phyloP scores from a whole-genome alignment of 495 filamentous ascomycete species.

The Tetracladium marchalianum region DNA sequence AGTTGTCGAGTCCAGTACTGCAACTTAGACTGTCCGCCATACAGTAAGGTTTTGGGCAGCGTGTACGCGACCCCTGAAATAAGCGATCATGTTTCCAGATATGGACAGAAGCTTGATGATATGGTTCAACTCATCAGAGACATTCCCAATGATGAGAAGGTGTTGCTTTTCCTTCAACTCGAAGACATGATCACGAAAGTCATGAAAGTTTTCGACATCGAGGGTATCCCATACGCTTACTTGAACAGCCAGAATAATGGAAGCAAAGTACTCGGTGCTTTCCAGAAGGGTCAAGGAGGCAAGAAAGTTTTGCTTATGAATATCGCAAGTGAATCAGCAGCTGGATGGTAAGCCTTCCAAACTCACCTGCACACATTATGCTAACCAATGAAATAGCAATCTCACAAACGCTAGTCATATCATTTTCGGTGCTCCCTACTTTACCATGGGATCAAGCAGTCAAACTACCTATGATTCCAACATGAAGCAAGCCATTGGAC shows the following conservation, averaged over 20 bases:
- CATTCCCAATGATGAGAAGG: conserved; percentile 35
- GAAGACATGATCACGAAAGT: conserved; percentile 29
- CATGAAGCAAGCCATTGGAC: conserved; percentile 65
- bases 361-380: not conserved
- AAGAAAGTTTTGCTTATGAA: conserved; percentile 55
- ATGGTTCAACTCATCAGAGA: conserved; percentile 34
- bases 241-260: conserved; percentile 9
- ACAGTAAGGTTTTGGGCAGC: conserved; percentile 20
- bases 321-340: conserved; percentile 50
- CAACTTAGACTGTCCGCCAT: conserved; percentile 12
- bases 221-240: conserved; percentile 15
- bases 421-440: conserved; percentile 58
- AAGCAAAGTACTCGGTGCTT: not conserved
- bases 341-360: conserved; percentile 51
- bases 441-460: conserved; percentile 28
- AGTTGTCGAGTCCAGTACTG: conserved; percentile 21
- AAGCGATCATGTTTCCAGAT: conserved; percentile 7
- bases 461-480: conserved; percentile 48
- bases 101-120: conserved; percentile 37
- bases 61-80: conserved; percentile 14
- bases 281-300: conserved; percentile 21
- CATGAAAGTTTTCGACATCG: conserved; percentile 17
- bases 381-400: conserved; percentile 41
- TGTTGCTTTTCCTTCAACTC: conserved; percentile 44
- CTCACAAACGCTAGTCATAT: conserved; percentile 68